Evolutionary conservation across 2,329 filamentous ascomycete genomes (phyloP), one percentile per base, ranked within the genome.

Genomic region (Penicillium corylophilum): DNA sequence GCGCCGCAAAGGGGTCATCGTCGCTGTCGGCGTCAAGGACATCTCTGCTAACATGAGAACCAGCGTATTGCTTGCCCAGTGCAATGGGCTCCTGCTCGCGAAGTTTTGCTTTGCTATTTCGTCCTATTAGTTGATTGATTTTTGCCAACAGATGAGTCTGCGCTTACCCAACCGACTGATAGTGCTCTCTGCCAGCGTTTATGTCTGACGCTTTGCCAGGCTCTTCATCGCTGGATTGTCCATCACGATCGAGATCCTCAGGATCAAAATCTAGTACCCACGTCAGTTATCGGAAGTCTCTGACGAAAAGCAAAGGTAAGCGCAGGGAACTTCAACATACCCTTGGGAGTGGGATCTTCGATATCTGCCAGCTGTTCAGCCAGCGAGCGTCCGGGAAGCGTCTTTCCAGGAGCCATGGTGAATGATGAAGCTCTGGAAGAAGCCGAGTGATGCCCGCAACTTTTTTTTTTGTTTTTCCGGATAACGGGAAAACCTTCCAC

Each of bases 31-130:
- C 76, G 2, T 85, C 79, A 15, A 90, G 74, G 12, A 82, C 84
- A 40, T 85, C 77, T 50, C 92, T 82, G 59, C 85, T 90, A 31
- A 96, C 82, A 43, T 83, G 82, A 16, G 88, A 81, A 10, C 93
- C 92, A 56, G 85, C 80, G 71, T 97, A 97, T 66, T 90, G 82
- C 13, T 87, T 85, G 0, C 91, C 93, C 1, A 96, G 77, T 0
- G 82, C 74, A 16, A 86, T 73, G 22, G 81, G 79, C 29, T 90
- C 85, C 51, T 84, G 84, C 66, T 89, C 86, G 58, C 90, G 85
- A 60, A 96, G 77, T 69, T 89, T 93, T 75, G 88, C 94, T 78
- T 92, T 94, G 18, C 85, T 87, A 54, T 55, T 49, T 20, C 16
- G 56, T 41, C 44, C 53, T 33, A 61, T 57, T 46, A 60, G 44